Conservation (phyloP, 2,329 filamentous ascomycete genomes). For the Triangularia verruculosa region DNA sequence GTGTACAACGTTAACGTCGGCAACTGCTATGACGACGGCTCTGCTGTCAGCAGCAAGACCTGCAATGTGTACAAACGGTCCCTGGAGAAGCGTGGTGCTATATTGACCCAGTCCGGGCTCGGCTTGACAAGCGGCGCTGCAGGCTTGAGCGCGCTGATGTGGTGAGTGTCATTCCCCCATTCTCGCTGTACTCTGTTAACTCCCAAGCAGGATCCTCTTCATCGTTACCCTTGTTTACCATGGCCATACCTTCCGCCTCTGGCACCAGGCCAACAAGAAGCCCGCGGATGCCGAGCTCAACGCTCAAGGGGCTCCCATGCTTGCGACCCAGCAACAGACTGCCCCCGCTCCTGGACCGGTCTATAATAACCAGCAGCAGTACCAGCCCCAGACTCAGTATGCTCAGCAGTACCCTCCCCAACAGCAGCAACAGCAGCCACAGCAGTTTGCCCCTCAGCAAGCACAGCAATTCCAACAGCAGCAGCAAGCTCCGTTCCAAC, state of each 20-base stretch:
- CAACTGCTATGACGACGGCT: slow-evolving; percentile 31
- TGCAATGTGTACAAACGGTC: slow-evolving; percentile 24
- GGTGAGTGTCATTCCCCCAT: slow-evolving; percentile 22
- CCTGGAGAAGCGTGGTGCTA: slow-evolving; percentile 14
- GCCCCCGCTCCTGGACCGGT: background rate
- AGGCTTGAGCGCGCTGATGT: slow-evolving; percentile 31
- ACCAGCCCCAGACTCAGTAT: slow-evolving; percentile 22
- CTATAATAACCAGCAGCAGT: slow-evolving; percentile 20
- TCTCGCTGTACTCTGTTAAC: background rate
- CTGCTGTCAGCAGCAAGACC: slow-evolving; percentile 26
- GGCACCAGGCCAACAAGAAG: slow-evolving; percentile 25
- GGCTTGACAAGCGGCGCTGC: slow-evolving; percentile 32
- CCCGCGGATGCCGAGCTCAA: slow-evolving; percentile 31
- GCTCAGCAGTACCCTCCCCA: slow-evolving; percentile 20
- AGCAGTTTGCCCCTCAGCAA: background rate
- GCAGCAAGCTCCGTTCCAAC: slow-evolving; percentile 15
- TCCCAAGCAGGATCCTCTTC: slow-evolving; percentile 23
- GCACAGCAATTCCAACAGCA: slow-evolving; percentile 20
- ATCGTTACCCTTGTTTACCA: slow-evolving; percentile 29
- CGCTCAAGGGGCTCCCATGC: slow-evolving; percentile 25
- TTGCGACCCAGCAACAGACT: slow-evolving; percentile 13
- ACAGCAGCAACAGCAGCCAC: slow-evolving; percentile 10
- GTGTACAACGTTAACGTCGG: slow-evolving; percentile 20
- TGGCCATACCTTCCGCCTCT: slow-evolving; percentile 31
- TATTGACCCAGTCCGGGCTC: slow-evolving; percentile 25